A percentile compares a stretch with the other conserved stretches of the same genome.
phyloP scores from a whole-genome alignment of 805 yeast species.

The Candida cerambycidarum region DNA sequence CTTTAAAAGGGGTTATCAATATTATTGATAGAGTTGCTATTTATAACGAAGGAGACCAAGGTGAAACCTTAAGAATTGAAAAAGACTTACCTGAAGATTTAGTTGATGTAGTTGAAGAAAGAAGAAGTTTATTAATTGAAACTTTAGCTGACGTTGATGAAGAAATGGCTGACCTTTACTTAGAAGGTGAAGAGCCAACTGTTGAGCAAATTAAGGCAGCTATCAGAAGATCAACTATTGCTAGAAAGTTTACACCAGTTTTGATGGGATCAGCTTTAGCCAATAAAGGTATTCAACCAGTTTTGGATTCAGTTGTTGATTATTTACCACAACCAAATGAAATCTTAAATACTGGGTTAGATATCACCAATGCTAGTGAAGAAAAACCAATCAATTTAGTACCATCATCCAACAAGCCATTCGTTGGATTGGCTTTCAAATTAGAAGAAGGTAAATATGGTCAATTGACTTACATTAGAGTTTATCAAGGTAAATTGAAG shows the following conservation, averaged over 20 bases:
- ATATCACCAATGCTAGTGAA: slow-evolving; percentile 57
- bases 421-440: slow-evolving; percentile 97
- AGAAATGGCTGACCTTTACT: slow-evolving; percentile 87
- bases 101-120: slow-evolving; percentile 82
- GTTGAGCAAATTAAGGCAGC: slow-evolving; percentile 82
- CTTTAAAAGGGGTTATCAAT: slow-evolving; percentile 86
- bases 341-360: slow-evolving; percentile 86
- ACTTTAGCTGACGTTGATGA: slow-evolving; percentile 98
- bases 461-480: slow-evolving; percentile 94
- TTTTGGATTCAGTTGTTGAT: slow-evolving; percentile 93
- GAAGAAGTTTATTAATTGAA: slow-evolving; percentile 81
- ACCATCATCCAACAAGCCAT: slow-evolving; percentile 74
- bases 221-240: slow-evolving; percentile 92
- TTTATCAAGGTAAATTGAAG: slow-evolving; percentile 91
- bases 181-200: slow-evolving; percentile 89
- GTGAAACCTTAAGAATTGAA: slow-evolving; percentile 66
- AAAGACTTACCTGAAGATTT: slow-evolving; percentile 77
- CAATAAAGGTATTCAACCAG: slow-evolving; percentile 93
- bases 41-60: slow-evolving; percentile 87
- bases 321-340: slow-evolving; percentile 95
- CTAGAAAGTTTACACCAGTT: slow-evolving; percentile 97
- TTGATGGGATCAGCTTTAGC: slow-evolving; percentile 98
- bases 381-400: slow-evolving; percentile 64
- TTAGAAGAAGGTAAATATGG: slow-evolving; percentile 98
- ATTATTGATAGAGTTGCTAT: slow-evolving; percentile 83